phyloP scores from a whole-genome alignment of 805 yeast species.

The Candida lessepsii region DNA sequence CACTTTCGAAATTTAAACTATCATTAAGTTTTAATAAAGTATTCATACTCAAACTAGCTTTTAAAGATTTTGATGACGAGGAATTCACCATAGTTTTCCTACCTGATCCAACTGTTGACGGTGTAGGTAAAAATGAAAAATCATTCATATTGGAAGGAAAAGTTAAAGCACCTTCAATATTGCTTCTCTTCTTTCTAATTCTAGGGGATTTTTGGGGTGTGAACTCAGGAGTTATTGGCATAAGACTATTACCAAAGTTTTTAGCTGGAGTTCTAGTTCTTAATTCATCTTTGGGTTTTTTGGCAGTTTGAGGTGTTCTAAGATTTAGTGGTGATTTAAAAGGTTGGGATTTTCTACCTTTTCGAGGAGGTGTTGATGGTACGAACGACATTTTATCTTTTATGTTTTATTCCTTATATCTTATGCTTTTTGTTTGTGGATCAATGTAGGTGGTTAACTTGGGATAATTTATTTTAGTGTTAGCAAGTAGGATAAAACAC shows the following conservation, averaged over 20 bases:
- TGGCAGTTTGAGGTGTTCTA: conserved; percentile 11
- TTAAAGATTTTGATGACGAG: conserved; percentile 9
- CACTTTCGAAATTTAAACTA: conserved; percentile 29
- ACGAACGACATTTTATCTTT: conserved; percentile 6
- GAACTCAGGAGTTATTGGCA: conserved; percentile 17
- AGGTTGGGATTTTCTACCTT: conserved; percentile 3
- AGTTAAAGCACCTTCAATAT: conserved; percentile 8
- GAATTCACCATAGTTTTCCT: conserved; percentile 19
- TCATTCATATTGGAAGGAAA: conserved; percentile 5
- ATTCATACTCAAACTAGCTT: conserved; percentile 18
- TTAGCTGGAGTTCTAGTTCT: conserved; percentile 8
- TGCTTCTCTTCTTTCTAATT: conserved; percentile 10
- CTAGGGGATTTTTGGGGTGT: conserved; percentile 18
- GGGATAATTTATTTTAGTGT: too few species aligned
- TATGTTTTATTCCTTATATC: background rate
- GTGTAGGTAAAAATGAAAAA: conserved; percentile 34
- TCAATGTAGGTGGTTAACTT: too few species aligned
- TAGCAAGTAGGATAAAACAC: conserved; percentile 1
- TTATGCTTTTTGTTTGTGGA: background rate
- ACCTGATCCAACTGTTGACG: conserved; percentile 39
- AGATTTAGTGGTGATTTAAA: conserved; percentile 9
- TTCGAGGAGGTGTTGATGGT: conserved; percentile 13
- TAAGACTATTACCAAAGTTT: conserved; percentile 6
- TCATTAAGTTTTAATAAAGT: conserved; percentile 21
- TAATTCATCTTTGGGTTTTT: conserved; percentile 2